Evolutionary conservation across 139 green algal genomes (phyloP), one percentile per base, ranked within the genome.

Genomic region (Picochlorum sp.): DNA sequence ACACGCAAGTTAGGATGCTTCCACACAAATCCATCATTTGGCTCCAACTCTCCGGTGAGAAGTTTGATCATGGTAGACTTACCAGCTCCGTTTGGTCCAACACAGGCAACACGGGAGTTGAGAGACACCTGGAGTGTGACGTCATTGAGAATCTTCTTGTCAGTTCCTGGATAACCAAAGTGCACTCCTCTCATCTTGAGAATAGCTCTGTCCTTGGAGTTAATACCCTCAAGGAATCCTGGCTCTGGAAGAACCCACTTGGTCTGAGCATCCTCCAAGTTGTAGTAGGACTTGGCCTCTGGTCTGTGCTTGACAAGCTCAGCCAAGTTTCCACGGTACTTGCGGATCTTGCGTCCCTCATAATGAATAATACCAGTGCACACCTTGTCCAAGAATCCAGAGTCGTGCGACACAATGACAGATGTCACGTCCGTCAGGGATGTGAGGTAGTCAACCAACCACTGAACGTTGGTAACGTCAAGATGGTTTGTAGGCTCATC

Each of bases 1-100:
- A 96, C 88, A 56, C 90, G 87, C 78, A 94, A 74, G 81, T 93
- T 95, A 67, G 89, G 89, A 79, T 97, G 90, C 78, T 86, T 85
- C 85, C 87, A 94, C 18, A 90, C 80, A 4, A 71, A 87, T 60
- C 89, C 89, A 37, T 71, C 61, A 6, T 66, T 74, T n/a, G 86
- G 68, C 73, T 92, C 83, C 4, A 81, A 57, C 81, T 97, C 89
- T 44, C 86, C 88, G 11, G 82, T 68, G 4, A 91, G 73, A 41
- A 96, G 60, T 84, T 95, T 95, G 80, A 96, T 92, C 47, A 95
- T 77, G 44, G 90, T 95, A 59, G 86, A 93, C 84, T 97, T 97
- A 74, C 90, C 90, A 9, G 88, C 89, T 63, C 87, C 89, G 68
- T 96, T 96, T 23, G 76, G 70, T 20, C 90, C 89, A 18, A 95